A percentile compares a stretch with the other conserved stretches of the same genome.
phyloP scores from a whole-genome alignment of 345 rosid genomes.

The Gossypium longicalyx region DNA sequence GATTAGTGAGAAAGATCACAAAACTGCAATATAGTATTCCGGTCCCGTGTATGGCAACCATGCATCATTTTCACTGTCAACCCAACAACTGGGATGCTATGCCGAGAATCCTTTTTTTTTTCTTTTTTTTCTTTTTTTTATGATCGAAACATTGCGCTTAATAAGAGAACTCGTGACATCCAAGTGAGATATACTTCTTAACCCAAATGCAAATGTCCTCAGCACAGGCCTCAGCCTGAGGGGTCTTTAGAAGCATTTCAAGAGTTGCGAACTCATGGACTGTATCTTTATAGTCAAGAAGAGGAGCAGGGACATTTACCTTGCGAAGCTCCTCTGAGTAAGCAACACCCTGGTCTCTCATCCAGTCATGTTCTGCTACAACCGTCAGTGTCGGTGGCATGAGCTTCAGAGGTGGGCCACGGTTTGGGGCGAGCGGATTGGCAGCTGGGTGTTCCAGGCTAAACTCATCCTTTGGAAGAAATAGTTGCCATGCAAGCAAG shows the following conservation, averaged over 20 bases:
- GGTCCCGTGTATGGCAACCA: neutral
- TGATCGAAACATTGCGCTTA: slow-evolving; percentile 18
- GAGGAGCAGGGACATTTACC: slow-evolving; percentile 84
- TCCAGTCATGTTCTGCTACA: slow-evolving; percentile 95
- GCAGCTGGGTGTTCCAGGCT: slow-evolving; percentile 80
- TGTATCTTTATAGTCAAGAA: slow-evolving; percentile 87
- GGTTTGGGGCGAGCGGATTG: slow-evolving; percentile 66
- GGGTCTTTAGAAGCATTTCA: slow-evolving; percentile 81
- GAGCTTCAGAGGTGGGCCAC: slow-evolving; percentile 73
- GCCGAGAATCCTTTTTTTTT: neutral
- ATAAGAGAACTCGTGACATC: slow-evolving; percentile 92
- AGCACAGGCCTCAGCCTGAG: slow-evolving; percentile 88
- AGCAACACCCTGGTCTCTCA: slow-evolving; percentile 94
- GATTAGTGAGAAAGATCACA: slow-evolving; percentile 5
- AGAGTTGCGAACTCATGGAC: slow-evolving; percentile 96
- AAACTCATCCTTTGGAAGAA: slow-evolving; percentile 72
- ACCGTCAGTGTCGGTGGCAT: slow-evolving; percentile 95
- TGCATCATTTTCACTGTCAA: neutral
- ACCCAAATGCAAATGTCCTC: slow-evolving; percentile 93
- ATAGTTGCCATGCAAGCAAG: slow-evolving; percentile 81
- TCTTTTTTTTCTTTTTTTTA: neutral
- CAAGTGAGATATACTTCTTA: slow-evolving; percentile 75
- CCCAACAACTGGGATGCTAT: neutral
- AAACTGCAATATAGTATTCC: slow-evolving; percentile 8
- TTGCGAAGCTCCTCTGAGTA: slow-evolving; percentile 85